phyloP scores from a whole-genome alignment of 2,329 filamentous ascomycete species.

The Cladophialophora yegresii region DNA sequence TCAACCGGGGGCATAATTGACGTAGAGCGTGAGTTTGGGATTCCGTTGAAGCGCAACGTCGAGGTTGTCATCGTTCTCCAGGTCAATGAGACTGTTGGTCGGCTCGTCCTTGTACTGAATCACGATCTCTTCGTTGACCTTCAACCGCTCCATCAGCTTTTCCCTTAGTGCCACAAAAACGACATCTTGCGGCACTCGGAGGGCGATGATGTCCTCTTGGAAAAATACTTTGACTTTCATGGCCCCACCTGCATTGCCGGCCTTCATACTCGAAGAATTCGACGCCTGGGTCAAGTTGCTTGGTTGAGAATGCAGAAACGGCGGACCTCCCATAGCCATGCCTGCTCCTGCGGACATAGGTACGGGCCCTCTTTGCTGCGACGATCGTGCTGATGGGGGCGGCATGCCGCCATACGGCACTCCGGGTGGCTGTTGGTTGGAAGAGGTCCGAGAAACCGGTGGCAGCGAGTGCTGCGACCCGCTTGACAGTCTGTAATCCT shows the following conservation, averaged over 20 bases:
- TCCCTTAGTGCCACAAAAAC: conserved; percentile 75
- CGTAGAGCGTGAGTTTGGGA: conserved; percentile 73
- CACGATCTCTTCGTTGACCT: conserved; percentile 70
- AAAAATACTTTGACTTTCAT: conserved; percentile 97
- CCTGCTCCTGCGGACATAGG: conserved; percentile 34
- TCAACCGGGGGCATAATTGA: conserved; percentile 28
- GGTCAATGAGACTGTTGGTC: conserved; percentile 70
- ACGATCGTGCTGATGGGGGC: conserved; percentile 39
- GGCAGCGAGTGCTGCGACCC: conserved; percentile 68
- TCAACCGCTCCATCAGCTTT: conserved; percentile 81
- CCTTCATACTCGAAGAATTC: conserved; percentile 40
- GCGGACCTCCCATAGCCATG: conserved; percentile 43
- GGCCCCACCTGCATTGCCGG: conserved; percentile 44
- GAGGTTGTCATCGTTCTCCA: conserved; percentile 79
- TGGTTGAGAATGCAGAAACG: conserved; percentile 47
- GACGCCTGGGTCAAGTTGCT: conserved; percentile 57
- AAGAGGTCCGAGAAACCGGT: conserved; percentile 66
- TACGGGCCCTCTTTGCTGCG: conserved; percentile 47
- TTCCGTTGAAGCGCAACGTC: conserved; percentile 79
- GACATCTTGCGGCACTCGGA: conserved; percentile 82
- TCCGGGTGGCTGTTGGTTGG: conserved; percentile 63
- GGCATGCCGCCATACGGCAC: conserved; percentile 58
- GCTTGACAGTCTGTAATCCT: conserved; percentile 74
- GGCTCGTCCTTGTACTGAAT: conserved; percentile 86
- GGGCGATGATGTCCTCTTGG: conserved; percentile 86